Percentiles rank a stretch among this genome's conserved stretches.
Evolutionary conservation across 208 protist species (phyloP).

Genomic region (Acanthamoeba culbertsoni): DNA sequence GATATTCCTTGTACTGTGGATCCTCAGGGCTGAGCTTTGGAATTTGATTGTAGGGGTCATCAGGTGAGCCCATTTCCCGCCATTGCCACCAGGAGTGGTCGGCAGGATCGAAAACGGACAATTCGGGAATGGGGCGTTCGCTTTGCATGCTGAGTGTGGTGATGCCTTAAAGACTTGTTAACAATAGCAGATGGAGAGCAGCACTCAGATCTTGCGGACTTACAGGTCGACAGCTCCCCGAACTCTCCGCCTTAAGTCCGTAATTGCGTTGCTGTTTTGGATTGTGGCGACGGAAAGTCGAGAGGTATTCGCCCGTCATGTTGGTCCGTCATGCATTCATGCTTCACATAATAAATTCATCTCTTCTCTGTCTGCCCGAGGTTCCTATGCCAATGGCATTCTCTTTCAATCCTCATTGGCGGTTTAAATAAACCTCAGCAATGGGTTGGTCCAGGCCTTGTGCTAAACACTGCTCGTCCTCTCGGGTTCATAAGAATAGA

Average conservation of each 20-base stretch:
- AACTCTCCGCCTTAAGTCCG: not conserved
- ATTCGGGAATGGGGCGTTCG: not conserved
- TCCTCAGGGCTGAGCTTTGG: conserved; percentile 21
- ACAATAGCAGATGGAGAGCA: not conserved
- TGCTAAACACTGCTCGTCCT: not conserved
- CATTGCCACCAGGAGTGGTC: conserved; percentile 27
- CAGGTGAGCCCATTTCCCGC: conserved; percentile 2
- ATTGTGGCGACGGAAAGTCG: no score
- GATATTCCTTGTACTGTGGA: not conserved
- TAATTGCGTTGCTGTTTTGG: not conserved
- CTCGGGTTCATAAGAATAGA: not conserved
- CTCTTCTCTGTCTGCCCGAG: no score
- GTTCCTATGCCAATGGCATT: no score
- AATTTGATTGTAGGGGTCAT: conserved; percentile 23
- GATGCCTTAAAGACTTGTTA: not conserved
- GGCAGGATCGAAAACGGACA: not conserved
- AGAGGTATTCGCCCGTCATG: no score
- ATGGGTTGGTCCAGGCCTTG: no score
- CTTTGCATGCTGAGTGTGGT: not conserved
- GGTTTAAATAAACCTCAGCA: not conserved
- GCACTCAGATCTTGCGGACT: not conserved
- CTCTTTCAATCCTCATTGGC: not conserved
- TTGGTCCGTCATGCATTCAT: not conserved
- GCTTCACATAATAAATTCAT: no score
- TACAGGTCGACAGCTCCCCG: not conserved